Percentiles rank a stretch among this genome's conserved stretches.
These are phyloP conservation scores for Pyrenochaeta sp. DNA, from an alignment of 2,329 filamentous ascomycete species.

Conservation along the genomic window DNA sequence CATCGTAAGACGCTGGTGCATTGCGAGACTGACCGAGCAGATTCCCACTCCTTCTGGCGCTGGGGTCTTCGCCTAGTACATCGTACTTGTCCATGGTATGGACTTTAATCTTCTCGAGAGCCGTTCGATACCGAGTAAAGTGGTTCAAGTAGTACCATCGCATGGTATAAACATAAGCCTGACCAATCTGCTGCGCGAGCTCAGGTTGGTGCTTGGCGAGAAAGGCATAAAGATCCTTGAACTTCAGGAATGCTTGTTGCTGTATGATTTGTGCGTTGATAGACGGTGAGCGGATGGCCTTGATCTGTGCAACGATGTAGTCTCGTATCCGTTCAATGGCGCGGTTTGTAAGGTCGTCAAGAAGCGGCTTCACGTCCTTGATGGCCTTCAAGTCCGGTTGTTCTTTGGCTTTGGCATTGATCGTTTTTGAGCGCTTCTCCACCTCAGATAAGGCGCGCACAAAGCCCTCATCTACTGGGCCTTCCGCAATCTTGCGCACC, in stretches of 20 bases:
- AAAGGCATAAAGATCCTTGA: conserved; percentile 88
- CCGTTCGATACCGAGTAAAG: conserved; percentile 85
- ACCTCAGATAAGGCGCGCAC: conserved; percentile 82
- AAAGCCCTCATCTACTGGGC: conserved; percentile 89
- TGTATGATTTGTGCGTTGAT: conserved; percentile 98
- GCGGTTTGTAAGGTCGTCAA: conserved; percentile 85
- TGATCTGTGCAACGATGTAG: conserved; percentile 93
- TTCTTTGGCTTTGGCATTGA: conserved; percentile 73
- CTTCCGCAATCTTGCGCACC: conserved; percentile 86
- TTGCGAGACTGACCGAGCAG: conserved; percentile 39
- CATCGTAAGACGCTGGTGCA: conserved; percentile 75
- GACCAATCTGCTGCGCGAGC: conserved; percentile 88
- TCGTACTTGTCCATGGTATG: conserved; percentile 85
- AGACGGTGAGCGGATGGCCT: conserved; percentile 89
- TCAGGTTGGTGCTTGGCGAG: conserved; percentile 80
- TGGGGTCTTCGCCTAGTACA: conserved; percentile 80
- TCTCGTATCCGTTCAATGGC: conserved; percentile 95
- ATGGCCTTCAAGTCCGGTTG: conserved; percentile 72
- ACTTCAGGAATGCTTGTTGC: conserved; percentile 87
- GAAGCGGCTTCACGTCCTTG: conserved; percentile 82
- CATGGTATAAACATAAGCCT: conserved; percentile 98
- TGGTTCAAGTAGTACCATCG: conserved; percentile 96
- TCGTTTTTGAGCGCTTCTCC: conserved; percentile 76
- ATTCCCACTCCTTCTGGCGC: conserved; percentile 66
- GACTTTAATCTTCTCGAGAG: conserved; percentile 84